A percentile compares a stretch with the other conserved stretches of the same genome.
Evolutionary conservation across 23 red algal species (phyloP).

Genomic region (Gracilaria caudata): DNA sequence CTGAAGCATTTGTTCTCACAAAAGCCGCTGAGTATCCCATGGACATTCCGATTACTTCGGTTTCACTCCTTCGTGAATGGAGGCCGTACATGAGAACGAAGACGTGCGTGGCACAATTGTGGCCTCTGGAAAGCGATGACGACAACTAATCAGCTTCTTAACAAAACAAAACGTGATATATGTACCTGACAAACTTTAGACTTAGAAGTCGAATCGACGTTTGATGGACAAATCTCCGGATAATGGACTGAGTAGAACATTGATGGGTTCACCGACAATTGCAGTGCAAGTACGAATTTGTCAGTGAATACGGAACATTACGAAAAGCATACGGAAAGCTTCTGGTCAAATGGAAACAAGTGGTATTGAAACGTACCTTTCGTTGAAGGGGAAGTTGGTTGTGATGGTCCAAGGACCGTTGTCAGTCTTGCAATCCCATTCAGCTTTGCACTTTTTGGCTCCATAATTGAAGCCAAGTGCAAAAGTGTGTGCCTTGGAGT

Average conservation of each 20-base stretch:
- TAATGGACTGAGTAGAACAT: constrained; percentile 14
- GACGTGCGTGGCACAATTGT: constrained; percentile 34
- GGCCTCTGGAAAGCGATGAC: constrained; percentile 1
- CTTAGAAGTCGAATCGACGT: constrained; percentile 71
- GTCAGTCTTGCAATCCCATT: constrained; percentile 81
- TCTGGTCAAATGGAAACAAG: constrained; percentile 9
- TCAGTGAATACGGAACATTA: not conserved
- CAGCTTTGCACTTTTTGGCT: constrained; percentile 56
- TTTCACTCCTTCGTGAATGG: constrained; percentile 41
- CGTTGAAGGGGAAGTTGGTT: constrained; percentile 59
- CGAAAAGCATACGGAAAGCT: not conserved
- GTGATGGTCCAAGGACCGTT: constrained; percentile 82
- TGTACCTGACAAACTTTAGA: not conserved
- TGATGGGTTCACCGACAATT: not conserved
- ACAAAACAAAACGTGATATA: constrained; percentile 1
- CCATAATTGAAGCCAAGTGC: constrained; percentile 62
- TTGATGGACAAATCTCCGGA: constrained; percentile 57
- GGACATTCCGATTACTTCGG: constrained; percentile 15
- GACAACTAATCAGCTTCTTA: not conserved
- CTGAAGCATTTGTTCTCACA: constrained; percentile 32
- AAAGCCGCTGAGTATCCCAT: constrained; percentile 5
- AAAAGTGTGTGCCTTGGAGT: constrained; percentile 63
- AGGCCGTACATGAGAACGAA: constrained; percentile 33
- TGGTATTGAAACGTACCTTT: constrained; percentile 52
- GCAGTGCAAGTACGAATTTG: not conserved